These are phyloP conservation scores for Wallacemonas sp. DNA, from an alignment of 208 protist species.

Conservation along the genomic window DNA sequence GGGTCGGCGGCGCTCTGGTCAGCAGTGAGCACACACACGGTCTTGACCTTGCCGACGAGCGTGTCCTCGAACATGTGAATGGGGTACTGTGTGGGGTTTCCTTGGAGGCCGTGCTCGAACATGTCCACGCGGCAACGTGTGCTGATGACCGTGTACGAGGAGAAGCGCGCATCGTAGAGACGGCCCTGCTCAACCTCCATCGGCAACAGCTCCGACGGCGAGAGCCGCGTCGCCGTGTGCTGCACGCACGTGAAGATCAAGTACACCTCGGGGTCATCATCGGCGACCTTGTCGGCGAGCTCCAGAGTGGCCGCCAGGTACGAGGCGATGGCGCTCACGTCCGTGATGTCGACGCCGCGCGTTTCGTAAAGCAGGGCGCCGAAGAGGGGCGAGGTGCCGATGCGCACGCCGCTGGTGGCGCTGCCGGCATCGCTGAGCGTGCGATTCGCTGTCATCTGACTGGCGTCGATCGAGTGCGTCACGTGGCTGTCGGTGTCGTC, in stretches of 20 bases:
- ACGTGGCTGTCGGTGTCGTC: not conserved
- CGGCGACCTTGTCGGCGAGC: slow-evolving; percentile 26
- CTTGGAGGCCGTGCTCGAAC: slow-evolving; percentile 21
- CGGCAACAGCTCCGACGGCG: not conserved
- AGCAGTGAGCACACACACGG: slow-evolving; percentile 28
- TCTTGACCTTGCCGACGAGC: slow-evolving; percentile 29
- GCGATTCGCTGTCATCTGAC: slow-evolving; percentile 3
- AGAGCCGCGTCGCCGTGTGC: slow-evolving; percentile 23
- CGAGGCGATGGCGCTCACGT: slow-evolving; percentile 15
- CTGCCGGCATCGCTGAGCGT: slow-evolving; percentile 8
- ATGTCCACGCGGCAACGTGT: slow-evolving; percentile 30
- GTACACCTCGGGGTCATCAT: slow-evolving; percentile 19
- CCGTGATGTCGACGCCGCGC: slow-evolving; percentile 25
- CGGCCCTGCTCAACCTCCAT: slow-evolving; percentile 17
- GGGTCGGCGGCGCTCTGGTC: slow-evolving; percentile 18
- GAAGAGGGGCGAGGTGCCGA: slow-evolving; percentile 41
- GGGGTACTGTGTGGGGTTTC: slow-evolving; percentile 30
- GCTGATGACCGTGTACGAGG: slow-evolving; percentile 42
- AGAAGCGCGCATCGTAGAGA: slow-evolving; percentile 37
- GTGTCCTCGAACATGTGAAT: slow-evolving; percentile 36
- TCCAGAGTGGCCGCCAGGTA: slow-evolving; percentile 33
- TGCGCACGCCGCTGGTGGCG: slow-evolving; percentile 20
- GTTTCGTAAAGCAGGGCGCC: slow-evolving; percentile 38
- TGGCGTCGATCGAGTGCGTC: slow-evolving; percentile 16
- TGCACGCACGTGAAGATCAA: slow-evolving; percentile 40